Base-by-base conservation (phyloP, 495 filamentous ascomycete species). In the Penicillium canariense region DNA sequence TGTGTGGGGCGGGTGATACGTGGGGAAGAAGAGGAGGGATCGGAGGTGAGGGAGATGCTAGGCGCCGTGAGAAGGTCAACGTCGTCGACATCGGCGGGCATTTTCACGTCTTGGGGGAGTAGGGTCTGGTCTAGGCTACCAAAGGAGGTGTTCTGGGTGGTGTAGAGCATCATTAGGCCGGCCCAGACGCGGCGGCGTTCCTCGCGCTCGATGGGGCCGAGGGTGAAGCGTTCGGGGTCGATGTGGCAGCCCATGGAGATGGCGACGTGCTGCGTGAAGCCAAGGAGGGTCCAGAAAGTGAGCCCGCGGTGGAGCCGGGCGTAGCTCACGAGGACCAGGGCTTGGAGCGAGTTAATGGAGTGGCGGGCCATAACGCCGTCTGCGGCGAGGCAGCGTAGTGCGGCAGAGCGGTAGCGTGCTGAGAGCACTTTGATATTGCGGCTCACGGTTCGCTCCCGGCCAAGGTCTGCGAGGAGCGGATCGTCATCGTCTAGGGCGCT, bases 241-340 rank as follows among this genome's bases (percentile, higher is more conserved):
- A 77, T 61, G 50, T 80, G 76, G 38, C 75, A 77, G 27, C 74
- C 75, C 66, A 79, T 72, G 0, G 73, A 74, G 20, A 77, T 73
- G 11, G 76, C 73, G 14, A 77, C 70, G 52, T 80, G 75, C 26
- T 77, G 69, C 0, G 77, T 74, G 22, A 78, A 68, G 27, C 77
- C 77, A 11, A 76, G 57, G 12, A 75, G 47, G 28, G 67, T 73
- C 71, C 72, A 78, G 11, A 69, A 73, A 0, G 73, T 62, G 1
- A 76, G 61, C 5, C 75, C 70, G 0, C 68, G 68, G 23, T 79
- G 70, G 3, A 69, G 52, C 9, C 74, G 66, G 12, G 74, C 77
- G 53, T 79, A 79, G 47, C 65, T 67, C 18, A 78, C 54, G 22
- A 80, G 65, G 2, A 80, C 64, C 9, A 80, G 59, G 5, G 72